Evolutionary conservation across 805 yeast species (phyloP).

Genomic region (Zygosaccharomyces lentus): DNA sequence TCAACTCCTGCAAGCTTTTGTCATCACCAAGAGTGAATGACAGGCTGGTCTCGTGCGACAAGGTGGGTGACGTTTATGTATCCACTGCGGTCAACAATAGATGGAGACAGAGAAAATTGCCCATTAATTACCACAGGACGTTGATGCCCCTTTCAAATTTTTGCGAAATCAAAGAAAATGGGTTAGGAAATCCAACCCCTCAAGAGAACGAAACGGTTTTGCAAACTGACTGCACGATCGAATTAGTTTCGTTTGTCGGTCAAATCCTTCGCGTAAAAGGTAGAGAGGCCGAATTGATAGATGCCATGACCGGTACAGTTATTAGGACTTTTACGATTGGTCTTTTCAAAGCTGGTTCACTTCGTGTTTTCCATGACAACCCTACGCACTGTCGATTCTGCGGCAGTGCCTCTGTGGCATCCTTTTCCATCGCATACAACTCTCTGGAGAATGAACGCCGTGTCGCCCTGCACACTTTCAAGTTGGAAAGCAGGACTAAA

Average conservation of each 20-base stretch:
- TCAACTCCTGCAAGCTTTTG: conserved; percentile 53
- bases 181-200: conserved; percentile 1
- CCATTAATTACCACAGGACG: conserved; percentile 42
- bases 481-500: conserved; percentile 68
- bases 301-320: conserved; percentile 72
- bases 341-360: conserved; percentile 53
- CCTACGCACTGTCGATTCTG: conserved; percentile 89
- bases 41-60: conserved; percentile 53
- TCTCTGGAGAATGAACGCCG: conserved; percentile 9
- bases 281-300: conserved; percentile 59
- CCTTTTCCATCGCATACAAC: conserved; percentile 69
- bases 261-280: conserved; percentile 61
- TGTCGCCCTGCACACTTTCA: conserved; percentile 66
- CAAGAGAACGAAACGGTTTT: not conserved
- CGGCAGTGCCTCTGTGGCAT: conserved; percentile 77
- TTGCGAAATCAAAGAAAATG: conserved; percentile 8
- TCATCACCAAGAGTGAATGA: conserved; percentile 73
- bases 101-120: conserved; percentile 57
- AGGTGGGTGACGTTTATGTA: conserved; percentile 50
- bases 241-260: conserved; percentile 65
- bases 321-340: conserved; percentile 60
- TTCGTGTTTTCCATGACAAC: conserved; percentile 72
- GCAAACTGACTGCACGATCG: conserved; percentile 37
- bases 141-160: conserved; percentile 37
- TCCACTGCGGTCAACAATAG: conserved; percentile 61